A percentile compares a stretch with the other conserved stretches of the same genome.
These are phyloP conservation scores for Anisogramma anomala DNA, from an alignment of 2,329 filamentous ascomycete species.

Conservation along the genomic window DNA sequence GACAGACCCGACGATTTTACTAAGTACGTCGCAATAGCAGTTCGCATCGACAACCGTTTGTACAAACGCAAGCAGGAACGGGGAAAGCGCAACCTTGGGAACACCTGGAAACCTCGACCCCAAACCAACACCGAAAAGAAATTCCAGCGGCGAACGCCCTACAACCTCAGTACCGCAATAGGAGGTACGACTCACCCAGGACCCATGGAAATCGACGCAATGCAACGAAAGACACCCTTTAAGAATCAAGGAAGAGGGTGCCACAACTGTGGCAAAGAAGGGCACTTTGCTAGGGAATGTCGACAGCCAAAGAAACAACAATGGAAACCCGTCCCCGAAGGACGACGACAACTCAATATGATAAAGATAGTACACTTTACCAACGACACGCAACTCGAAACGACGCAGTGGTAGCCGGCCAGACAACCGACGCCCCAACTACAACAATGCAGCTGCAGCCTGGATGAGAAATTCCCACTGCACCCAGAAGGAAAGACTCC, in stretches of 20 bases:
- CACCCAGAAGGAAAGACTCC: too few species aligned
- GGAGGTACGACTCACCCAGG: background rate
- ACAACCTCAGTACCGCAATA: background rate
- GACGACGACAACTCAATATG: too few species aligned
- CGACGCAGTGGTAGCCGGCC: too few species aligned
- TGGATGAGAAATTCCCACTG: too few species aligned
- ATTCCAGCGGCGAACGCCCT: background rate
- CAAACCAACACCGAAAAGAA: background rate
- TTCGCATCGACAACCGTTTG: background rate
- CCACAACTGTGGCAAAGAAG: background rate
- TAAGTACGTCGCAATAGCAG: too few species aligned
- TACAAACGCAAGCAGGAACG: background rate
- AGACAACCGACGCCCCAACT: too few species aligned
- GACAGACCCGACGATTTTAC: too few species aligned
- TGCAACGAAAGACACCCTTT: background rate
- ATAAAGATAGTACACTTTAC: too few species aligned
- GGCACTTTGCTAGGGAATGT: background rate
- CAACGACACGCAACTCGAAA: too few species aligned
- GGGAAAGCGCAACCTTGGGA: background rate
- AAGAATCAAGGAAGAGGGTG: background rate
- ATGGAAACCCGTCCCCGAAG: background rate
- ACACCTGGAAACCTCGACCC: background rate
- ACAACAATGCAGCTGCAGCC: too few species aligned
- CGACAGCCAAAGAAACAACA: background rate
- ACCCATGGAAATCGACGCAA: too few species aligned